Percentiles rank a stretch among this genome's conserved stretches.
Evolutionary conservation across 2,329 filamentous ascomycete genomes (phyloP).

Genomic region (Exophiala dermatitidis): DNA sequence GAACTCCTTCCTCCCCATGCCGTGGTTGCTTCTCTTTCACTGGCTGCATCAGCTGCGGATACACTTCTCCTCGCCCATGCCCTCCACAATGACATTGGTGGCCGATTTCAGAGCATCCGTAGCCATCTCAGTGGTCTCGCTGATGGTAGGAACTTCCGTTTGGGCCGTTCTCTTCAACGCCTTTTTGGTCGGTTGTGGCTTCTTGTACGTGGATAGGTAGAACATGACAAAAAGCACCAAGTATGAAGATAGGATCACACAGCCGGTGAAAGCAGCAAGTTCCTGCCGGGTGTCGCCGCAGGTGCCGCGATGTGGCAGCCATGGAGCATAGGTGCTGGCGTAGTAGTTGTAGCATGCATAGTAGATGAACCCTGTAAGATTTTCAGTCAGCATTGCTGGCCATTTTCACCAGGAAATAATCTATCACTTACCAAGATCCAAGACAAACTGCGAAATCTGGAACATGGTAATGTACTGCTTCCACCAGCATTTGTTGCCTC

Average conservation of each 20-base stretch:
- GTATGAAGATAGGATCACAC: conserved; percentile 87
- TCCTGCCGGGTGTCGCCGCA: conserved; percentile 77
- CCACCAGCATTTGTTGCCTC: conserved; percentile 95
- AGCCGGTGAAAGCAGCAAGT: conserved; percentile 88
- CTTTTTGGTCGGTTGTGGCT: conserved; percentile 58
- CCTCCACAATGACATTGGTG: conserved; percentile 2
- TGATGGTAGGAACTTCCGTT: conserved; percentile 45
- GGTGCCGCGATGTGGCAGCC: conserved; percentile 72
- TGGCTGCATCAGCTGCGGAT: not conserved
- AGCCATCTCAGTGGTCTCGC: conserved; percentile 21
- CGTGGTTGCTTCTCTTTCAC: not conserved
- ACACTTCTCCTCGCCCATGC: not conserved
- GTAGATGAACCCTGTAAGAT: conserved; percentile 68
- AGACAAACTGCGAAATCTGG: conserved; percentile 94
- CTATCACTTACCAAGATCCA: conserved; percentile 63
- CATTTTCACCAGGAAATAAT: not conserved
- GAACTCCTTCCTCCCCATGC: not conserved
- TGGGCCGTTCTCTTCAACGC: conserved; percentile 65
- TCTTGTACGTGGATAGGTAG: conserved; percentile 92
- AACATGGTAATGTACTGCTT: conserved; percentile 99
- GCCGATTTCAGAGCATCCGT: conserved; percentile 24
- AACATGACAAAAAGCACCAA: conserved; percentile 97
- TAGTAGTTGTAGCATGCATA: conserved; percentile 99
- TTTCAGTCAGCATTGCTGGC: not conserved
- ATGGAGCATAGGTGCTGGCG: conserved; percentile 78